Base-by-base conservation (phyloP, 2,329 filamentous ascomycete genomes). In the Colletotrichum tropicicola region DNA sequence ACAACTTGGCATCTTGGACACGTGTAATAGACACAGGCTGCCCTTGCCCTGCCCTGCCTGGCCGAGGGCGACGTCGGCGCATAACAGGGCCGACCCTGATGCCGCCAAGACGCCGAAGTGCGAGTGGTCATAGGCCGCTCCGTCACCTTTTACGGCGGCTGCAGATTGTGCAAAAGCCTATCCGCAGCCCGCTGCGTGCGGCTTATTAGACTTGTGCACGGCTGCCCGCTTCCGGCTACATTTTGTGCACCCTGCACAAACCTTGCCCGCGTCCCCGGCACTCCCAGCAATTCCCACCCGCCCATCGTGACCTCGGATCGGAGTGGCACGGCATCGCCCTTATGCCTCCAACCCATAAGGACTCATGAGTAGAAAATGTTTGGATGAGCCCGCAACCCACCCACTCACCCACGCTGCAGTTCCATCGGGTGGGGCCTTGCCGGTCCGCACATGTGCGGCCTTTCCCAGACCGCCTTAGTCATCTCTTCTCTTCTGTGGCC, bases 111-210 rank as follows among this genome's bases (percentile, higher is more conserved):
- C 45, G 53, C 39, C 59, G 59, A 59, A 28, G 47, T 39, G 55
- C 54, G 47, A 59, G 19, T 12, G 19, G 37, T 27, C 28, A 39
- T 44, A 5, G 37, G 4, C 37, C 7, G 37, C 8, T 49, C 25
- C 43, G 37, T 9, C 9, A 23, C n/a, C 23, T 30, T 65, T 65
- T 61, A 65, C 61, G 56, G 23, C 35, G 49, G 56, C 61, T 65
- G 61, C 61, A 65, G 48, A 27, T 49, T 37, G 48, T 60, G 41
- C 60, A 53, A 35, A 49, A 41, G 30, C 21, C 37, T 48, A 41
- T 35, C 28, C 25, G 32, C 17, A 21, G 45, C 43, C 30, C 44
- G 19, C 44, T 43, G 48, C 49, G 55, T 65, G 43, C 49, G 57
- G 61, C 56, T 55, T n/a, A 51, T 35, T 28, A 17, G 13, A 55